Percentiles rank a stretch among this genome's conserved stretches.
These are phyloP conservation scores for Porphyra umbilicalis DNA, from an alignment of 31 red algal genomes.

Conservation along the genomic window DNA sequence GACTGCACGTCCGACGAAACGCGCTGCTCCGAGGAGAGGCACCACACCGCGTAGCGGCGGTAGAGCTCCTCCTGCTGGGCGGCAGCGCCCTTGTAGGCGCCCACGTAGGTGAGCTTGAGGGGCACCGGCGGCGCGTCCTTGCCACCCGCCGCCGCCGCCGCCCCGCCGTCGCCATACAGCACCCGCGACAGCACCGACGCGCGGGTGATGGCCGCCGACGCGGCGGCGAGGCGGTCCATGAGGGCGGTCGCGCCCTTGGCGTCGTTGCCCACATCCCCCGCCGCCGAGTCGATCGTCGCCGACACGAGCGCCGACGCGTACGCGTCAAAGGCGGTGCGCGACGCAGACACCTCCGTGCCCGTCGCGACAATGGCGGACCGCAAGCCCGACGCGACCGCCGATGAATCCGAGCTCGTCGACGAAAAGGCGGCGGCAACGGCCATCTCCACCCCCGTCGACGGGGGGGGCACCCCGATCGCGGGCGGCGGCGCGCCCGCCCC, in stretches of 20 bases:
- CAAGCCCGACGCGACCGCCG: neutral
- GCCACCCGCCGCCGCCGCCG: constrained; percentile 11
- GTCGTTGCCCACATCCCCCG: neutral
- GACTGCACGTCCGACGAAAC: constrained; percentile 33
- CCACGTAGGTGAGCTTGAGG: constrained; percentile 29
- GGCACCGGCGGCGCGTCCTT: constrained; percentile 1
- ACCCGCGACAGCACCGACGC: neutral
- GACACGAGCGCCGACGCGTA: constrained; percentile 38
- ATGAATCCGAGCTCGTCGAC: constrained; percentile 1
- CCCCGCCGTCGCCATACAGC: neutral
- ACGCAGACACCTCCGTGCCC: constrained; percentile 20
- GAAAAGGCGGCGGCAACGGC: constrained; percentile 14
- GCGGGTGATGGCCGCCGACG: neutral
- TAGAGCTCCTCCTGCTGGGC: constrained; percentile 52
- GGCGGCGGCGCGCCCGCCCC: neutral
- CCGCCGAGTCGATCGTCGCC: constrained; percentile 34
- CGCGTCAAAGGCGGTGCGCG: constrained; percentile 7
- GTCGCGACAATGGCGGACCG: constrained; percentile 5
- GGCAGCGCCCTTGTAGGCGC: constrained; percentile 19
- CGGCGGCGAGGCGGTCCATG: neutral
- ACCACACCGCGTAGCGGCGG: constrained; percentile 63
- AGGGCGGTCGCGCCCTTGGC: neutral
- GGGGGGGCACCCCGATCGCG: neutral
- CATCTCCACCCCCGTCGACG: constrained; percentile 3
- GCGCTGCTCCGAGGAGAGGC: constrained; percentile 42